Base-by-base conservation (phyloP, 2,329 filamentous ascomycete species). In the Epichloe aotearoae region DNA sequence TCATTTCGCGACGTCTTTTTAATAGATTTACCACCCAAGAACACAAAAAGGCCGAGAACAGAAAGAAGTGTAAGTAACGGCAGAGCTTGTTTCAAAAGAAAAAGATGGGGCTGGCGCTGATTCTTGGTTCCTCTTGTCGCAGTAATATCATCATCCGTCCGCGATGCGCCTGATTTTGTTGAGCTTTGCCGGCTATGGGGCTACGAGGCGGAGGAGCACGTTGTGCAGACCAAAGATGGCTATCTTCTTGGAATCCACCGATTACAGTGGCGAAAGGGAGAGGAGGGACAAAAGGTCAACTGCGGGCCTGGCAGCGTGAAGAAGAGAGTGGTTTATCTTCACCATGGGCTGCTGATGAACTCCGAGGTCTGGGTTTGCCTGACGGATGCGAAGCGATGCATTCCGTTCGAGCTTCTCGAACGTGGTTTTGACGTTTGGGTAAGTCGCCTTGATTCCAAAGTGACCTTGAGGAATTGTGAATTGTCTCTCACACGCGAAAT, bases 271-370 rank as follows among this genome's bases (percentile, higher is more conserved):
- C 80, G 77, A 53, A 85, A 82, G 59, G 88, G 88, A 11, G 88
- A 95, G 64, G 86, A 93, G 63, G 79, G 81, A n/a, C 70, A 75
- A 50, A 79, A 80, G 55, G 85, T 95, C 59, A 96, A 96, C 63
- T 72, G 74, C 47, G 85, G 85, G 0, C 74, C 75, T 1, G 74
- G 76, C 37, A 83, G 83, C 60, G 59, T 86, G 30, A 77, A 77
- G 67, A 96, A 96, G 71, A 86, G 83, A 58, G 87, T 97, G 46
- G 83, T 93, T 6, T 98, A 97, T 65, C 73, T 98, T 56, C 93
- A 98, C 62, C 93, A 98, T 67, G 93, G 91, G 8, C 76, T 98
- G 52, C 78, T 98, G 62, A 98, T 98, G 93, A 97, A 96, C 68
- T 95, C 89, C 59, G 93, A 98, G 67, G 91, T 98, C 36, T 98